phyloP scores from a whole-genome alignment of 2,329 filamentous ascomycete species.

The Cylindrodendrum hubeiense region DNA sequence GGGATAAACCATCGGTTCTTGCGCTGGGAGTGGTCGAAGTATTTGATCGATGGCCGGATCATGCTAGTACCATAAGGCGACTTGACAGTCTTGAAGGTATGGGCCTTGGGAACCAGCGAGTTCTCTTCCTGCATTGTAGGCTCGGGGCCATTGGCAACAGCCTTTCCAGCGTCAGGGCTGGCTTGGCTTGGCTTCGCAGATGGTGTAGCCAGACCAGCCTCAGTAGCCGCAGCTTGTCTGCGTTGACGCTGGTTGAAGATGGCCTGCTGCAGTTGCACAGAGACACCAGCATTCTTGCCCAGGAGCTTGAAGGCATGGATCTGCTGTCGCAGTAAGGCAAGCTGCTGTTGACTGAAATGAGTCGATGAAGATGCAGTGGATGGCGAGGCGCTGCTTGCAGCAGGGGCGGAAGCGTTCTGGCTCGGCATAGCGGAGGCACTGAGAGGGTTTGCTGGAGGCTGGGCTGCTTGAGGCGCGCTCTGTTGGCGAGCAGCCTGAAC shows the following conservation, averaged over 20 bases:
- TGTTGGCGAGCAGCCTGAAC: constrained; percentile 56
- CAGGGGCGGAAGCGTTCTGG: constrained; percentile 47
- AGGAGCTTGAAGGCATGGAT: constrained; percentile 93
- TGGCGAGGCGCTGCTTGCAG: constrained; percentile 48
- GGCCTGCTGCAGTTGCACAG: constrained; percentile 81
- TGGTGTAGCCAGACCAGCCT: constrained; percentile 56
- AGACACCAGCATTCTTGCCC: constrained; percentile 87
- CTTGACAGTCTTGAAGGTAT: constrained; percentile 79
- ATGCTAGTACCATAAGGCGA: constrained; percentile 74
- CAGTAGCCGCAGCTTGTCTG: constrained; percentile 66
- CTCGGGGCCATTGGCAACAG: constrained; percentile 53
- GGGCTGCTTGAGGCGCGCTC: constrained; percentile 47
- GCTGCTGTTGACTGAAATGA: constrained; percentile 83
- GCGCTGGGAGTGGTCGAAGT: constrained; percentile 82
- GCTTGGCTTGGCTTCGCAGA: constrained; percentile 45
- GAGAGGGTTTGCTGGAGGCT: constrained; percentile 50
- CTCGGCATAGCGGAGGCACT: constrained; percentile 55
- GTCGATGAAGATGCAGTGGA: constrained; percentile 54
- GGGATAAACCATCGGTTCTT: constrained; percentile 85
- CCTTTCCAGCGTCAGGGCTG: constrained; percentile 52
- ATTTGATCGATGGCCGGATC: constrained; percentile 74
- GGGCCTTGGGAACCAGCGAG: constrained; percentile 53
- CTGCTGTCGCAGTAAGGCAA: constrained; percentile 83
- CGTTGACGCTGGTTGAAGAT: constrained; percentile 82
- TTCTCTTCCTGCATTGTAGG: constrained; percentile 48